These are phyloP conservation scores for Picea sitchensis DNA, from an alignment of 75 land plant species.

Conservation along the genomic window DNA sequence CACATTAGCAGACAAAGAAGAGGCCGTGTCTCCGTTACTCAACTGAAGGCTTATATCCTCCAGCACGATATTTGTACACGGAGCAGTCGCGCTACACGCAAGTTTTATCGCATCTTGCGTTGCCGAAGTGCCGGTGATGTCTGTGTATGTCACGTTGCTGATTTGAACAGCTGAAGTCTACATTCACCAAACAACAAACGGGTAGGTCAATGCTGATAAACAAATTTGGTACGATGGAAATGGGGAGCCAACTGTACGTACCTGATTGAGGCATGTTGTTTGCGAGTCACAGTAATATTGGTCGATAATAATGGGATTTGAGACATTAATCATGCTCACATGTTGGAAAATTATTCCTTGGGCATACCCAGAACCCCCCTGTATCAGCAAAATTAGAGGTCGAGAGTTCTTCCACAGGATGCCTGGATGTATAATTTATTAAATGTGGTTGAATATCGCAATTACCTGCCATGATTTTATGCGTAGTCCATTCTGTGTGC, in stretches of 20 bases:
- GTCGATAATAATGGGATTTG: conserved; percentile 25
- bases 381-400: neutral
- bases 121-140: conserved; percentile 41
- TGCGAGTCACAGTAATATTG: conserved; percentile 27
- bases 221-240: too few species aligned
- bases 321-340: conserved; percentile 13
- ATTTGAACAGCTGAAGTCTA: conserved; percentile 40
- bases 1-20: conserved; percentile 26
- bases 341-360: conserved; percentile 15
- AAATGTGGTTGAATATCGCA: too few species aligned
- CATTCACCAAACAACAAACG: too few species aligned
- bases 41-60: neutral
- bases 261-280: conserved; percentile 2
- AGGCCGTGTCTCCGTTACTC: conserved; percentile 26
- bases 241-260: neutral
- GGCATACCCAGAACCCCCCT: conserved; percentile 33
- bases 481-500: conserved; percentile 74
- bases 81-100: conserved; percentile 28
- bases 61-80: conserved; percentile 11
- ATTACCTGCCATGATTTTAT: conserved; percentile 91
- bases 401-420: neutral
- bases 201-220: too few species aligned
- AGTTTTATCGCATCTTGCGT: conserved; percentile 23
- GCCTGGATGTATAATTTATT: too few species aligned
- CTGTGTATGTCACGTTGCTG: conserved; percentile 20